phyloP scores from a whole-genome alignment of 371 early-diverging fungal species.

The Actinomucor elegans region DNA sequence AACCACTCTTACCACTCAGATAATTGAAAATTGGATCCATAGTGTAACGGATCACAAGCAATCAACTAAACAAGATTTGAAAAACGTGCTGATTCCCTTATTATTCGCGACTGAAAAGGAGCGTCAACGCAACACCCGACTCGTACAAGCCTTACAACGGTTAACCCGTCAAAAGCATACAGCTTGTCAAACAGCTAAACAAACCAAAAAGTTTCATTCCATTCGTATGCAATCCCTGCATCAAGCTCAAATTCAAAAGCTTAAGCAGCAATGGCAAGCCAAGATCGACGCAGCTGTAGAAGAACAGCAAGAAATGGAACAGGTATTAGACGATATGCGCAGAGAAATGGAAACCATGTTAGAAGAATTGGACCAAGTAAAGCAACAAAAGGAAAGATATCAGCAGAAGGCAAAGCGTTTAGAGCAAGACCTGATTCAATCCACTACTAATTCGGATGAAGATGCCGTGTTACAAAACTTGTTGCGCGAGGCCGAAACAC shows the following conservation, averaged over 20 bases:
- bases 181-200: neutral
- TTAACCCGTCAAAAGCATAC: neutral
- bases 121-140: neutral
- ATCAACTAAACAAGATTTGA: conserved; percentile 8
- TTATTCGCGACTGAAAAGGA: neutral
- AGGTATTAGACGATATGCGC: conserved; percentile 12
- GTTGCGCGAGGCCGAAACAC: conserved; percentile 4
- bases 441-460: neutral
- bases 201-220: neutral
- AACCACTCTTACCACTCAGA: conserved; percentile 6
- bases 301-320: conserved; percentile 14
- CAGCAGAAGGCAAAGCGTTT: neutral
- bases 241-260: neutral
- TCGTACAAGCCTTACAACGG: conserved; percentile 1
- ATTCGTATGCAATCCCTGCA: neutral
- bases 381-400: neutral
- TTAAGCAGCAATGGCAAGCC: neutral
- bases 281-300: neutral
- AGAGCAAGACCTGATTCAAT: conserved; percentile 2
- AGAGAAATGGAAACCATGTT: conserved; percentile 21
- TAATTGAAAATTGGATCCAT: conserved; percentile 14
- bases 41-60: conserved; percentile 12
- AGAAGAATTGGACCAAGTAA: conserved; percentile 9
- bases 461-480: neutral
- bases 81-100: conserved; percentile 12